Percentiles rank a stretch among this genome's conserved stretches.
Evolutionary conservation across 495 filamentous ascomycete genomes (phyloP).

Genomic region (Aspergillus leporis): DNA sequence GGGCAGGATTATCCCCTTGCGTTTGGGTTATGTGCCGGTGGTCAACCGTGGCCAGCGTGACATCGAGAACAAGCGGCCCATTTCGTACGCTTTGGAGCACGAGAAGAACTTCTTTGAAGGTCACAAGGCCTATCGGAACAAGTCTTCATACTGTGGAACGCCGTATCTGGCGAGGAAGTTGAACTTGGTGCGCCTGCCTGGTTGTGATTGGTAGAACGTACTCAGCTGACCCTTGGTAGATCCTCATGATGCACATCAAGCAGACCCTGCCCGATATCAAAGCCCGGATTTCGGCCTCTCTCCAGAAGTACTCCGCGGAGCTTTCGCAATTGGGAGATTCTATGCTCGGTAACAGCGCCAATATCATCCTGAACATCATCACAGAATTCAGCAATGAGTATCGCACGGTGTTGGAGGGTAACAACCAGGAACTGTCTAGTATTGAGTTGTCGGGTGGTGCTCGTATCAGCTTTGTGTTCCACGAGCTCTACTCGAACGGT

Average conservation of each 20-base stretch:
- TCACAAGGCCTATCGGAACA: slow-evolving; percentile 98
- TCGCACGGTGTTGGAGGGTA: slow-evolving; percentile 92
- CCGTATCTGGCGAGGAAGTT: slow-evolving; percentile 95
- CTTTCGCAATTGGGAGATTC: slow-evolving; percentile 85
- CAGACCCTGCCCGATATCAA: slow-evolving; percentile 99
- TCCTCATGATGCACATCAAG: slow-evolving; percentile 99
- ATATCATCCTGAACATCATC: slow-evolving; percentile 97
- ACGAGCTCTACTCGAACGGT: slow-evolving; percentile 97
- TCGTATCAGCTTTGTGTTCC: slow-evolving; percentile 99
- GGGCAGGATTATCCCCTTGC: slow-evolving; percentile 93
- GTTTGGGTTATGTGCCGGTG: slow-evolving; percentile 95
- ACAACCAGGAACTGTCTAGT: slow-evolving; percentile 92
- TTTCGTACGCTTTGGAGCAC: slow-evolving; percentile 88
- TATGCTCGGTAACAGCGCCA: slow-evolving; percentile 92
- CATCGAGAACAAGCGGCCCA: slow-evolving; percentile 94
- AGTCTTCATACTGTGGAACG: slow-evolving; percentile 97
- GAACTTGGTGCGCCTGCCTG: slow-evolving; percentile 65
- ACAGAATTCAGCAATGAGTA: slow-evolving; percentile 98
- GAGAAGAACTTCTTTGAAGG: slow-evolving; percentile 98
- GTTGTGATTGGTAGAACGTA: neutral
- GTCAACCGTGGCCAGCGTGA: slow-evolving; percentile 99
- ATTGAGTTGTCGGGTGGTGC: slow-evolving; percentile 94
- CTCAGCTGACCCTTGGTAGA: slow-evolving; percentile 49
- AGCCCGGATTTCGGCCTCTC: slow-evolving; percentile 83
- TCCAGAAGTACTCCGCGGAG: slow-evolving; percentile 89